Conservation (phyloP, 257 asterid species). For the Solanum lycopersicoides region DNA sequence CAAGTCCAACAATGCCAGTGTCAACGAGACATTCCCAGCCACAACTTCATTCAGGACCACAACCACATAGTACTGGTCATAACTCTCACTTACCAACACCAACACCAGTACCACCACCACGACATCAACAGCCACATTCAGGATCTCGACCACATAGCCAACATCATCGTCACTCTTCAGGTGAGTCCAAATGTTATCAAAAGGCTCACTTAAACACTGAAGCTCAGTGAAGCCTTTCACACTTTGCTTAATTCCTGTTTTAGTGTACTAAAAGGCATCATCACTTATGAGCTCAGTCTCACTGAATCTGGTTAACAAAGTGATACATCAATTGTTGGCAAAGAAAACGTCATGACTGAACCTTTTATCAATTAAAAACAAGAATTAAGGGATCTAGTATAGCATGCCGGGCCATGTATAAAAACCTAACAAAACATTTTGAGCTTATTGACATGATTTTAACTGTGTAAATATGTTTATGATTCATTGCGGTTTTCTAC, state of each 20-base stretch:
- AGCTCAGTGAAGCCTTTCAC: not conserved
- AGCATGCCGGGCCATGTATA: not conserved
- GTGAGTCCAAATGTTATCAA: not conserved
- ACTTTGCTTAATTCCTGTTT: not conserved
- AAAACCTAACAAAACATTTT: not conserved
- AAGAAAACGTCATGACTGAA: not conserved
- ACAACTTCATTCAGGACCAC: not conserved
- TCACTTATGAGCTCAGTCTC: not conserved
- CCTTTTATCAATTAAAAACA: not conserved
- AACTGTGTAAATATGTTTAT: not conserved
- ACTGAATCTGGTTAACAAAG: not conserved
- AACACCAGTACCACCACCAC: not conserved
- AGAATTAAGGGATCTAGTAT: not conserved
- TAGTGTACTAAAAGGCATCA: not conserved
- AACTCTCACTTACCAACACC: conserved; percentile 1
- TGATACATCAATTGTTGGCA: not conserved
- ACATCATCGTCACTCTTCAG: not conserved
- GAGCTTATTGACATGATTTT: not conserved
- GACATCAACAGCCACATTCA: not conserved
- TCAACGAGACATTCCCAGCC: not conserved
- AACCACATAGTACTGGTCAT: not conserved
- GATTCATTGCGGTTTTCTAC: not conserved
- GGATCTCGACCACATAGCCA: not conserved
- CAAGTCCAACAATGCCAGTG: not conserved
- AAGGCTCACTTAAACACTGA: not conserved